These are phyloP conservation scores for Trichoderma erinaceum DNA, from an alignment of 495 filamentous ascomycete genomes.

Conservation along the genomic window DNA sequence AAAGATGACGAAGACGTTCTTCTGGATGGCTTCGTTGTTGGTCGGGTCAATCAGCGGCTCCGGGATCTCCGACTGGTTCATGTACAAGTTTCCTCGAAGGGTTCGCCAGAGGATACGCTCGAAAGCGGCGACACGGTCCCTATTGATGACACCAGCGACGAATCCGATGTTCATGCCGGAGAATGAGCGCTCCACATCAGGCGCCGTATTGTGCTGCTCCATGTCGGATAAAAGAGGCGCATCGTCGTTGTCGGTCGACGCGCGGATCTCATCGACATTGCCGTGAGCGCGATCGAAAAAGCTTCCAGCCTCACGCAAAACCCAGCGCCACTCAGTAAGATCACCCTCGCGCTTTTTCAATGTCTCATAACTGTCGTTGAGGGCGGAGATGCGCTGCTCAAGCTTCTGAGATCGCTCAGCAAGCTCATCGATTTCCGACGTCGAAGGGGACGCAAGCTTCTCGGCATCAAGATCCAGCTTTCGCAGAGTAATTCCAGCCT, in stretches of 20 bases:
- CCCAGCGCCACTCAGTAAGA: constrained; percentile 96
- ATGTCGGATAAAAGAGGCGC: constrained; percentile 78
- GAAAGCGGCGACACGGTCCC: constrained; percentile 88
- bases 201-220: constrained; percentile 72
- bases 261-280: constrained; percentile 92
- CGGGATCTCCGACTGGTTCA: constrained; percentile 98
- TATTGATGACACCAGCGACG: constrained; percentile 92
- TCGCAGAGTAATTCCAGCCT: constrained; percentile 73
- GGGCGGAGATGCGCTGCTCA: constrained; percentile 80
- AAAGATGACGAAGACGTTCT: constrained; percentile 99
- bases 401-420: constrained; percentile 85
- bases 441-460: constrained; percentile 75
- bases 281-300: constrained; percentile 97
- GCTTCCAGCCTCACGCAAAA: constrained; percentile 85
- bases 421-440: constrained; percentile 91
- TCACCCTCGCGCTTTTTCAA: constrained; percentile 96
- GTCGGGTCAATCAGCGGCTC: constrained; percentile 89
- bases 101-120: constrained; percentile 97
- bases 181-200: constrained; percentile 77
- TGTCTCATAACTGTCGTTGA: constrained; percentile 97
- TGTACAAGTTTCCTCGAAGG: constrained; percentile 94
- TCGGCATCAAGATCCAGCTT: constrained; percentile 81
- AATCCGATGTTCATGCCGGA: constrained; percentile 99
- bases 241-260: constrained; percentile 82
- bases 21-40: constrained; percentile 83